These are phyloP conservation scores for Pseudomonodictys pantanalensis DNA, from an alignment of 495 filamentous ascomycete genomes.

Conservation along the genomic window DNA sequence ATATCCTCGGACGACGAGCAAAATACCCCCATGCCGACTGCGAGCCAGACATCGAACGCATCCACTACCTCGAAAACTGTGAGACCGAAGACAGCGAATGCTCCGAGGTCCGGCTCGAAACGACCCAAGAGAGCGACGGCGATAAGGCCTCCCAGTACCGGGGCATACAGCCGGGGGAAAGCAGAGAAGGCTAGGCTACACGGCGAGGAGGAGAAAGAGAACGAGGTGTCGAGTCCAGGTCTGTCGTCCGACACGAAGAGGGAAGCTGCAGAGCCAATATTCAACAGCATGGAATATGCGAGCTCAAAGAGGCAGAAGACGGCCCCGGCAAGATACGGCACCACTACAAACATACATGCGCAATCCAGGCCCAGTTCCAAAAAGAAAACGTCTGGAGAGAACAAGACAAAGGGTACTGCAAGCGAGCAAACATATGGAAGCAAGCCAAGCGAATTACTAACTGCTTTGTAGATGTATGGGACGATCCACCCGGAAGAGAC, in stretches of 20 bases:
- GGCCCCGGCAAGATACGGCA: background rate
- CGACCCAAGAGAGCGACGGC: background rate
- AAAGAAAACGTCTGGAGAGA: background rate
- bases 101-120: background rate
- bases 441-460: too few species aligned
- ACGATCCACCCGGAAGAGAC: too few species aligned
- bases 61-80: background rate
- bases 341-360: background rate
- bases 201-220: background rate
- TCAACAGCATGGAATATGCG: background rate
- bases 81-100: background rate
- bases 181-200: background rate
- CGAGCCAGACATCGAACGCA: background rate
- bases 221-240: background rate
- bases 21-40: background rate
- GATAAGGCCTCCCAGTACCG: background rate
- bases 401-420: background rate
- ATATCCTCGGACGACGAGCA: conserved; percentile 5
- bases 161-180: background rate
- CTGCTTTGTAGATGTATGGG: too few species aligned
- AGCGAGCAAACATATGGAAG: background rate
- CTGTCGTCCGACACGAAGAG: background rate
- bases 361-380: background rate
- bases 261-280: background rate
- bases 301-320: background rate